These are phyloP conservation scores for Chlamydomonas schloesseri DNA, from an alignment of 139 green algal genomes.

Conservation along the genomic window DNA sequence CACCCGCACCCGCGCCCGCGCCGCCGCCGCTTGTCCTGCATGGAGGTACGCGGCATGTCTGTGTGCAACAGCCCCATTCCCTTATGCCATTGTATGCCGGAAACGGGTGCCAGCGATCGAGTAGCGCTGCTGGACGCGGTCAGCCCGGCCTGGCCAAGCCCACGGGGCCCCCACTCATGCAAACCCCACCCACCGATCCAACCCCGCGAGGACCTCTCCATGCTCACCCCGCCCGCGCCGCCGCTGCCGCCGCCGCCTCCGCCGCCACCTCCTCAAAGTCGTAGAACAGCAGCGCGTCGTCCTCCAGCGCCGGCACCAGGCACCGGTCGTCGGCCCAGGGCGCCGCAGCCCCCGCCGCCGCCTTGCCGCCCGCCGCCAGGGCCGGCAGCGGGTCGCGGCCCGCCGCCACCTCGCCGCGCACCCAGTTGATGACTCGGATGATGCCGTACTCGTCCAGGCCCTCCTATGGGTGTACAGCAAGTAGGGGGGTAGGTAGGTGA, in stretches of 20 bases:
- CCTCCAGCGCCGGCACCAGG: constrained; percentile 71
- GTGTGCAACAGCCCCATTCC: too few relatives aligned
- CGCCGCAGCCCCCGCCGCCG: background rate
- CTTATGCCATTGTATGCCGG: too few relatives aligned
- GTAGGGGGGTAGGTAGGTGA: too few relatives aligned
- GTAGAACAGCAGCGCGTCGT: constrained; percentile 86
- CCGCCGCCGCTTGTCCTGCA: background rate
- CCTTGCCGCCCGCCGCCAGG: constrained; percentile 36
- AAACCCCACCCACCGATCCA: too few relatives aligned
- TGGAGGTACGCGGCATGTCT: too few relatives aligned
- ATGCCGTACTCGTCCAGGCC: constrained; percentile 83
- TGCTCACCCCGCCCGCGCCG: background rate
- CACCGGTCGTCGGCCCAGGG: constrained; percentile 76
- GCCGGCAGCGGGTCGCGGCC: constrained; percentile 63
- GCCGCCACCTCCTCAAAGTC: constrained; percentile 74
- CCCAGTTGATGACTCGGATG: constrained; percentile 89
- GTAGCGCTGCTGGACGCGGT: too few relatives aligned
- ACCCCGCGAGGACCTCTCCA: too few relatives aligned
- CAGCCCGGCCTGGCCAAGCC: too few relatives aligned
- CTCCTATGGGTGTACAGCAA: constrained; percentile 1
- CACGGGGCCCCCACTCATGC: too few relatives aligned
- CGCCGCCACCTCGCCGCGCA: constrained; percentile 64
- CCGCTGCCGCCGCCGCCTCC: background rate
- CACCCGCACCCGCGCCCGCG: background rate
- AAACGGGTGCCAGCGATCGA: too few relatives aligned